phyloP scores from a whole-genome alignment of 1,139 yeast genomes.

The Geotrichum phurueaensis region DNA sequence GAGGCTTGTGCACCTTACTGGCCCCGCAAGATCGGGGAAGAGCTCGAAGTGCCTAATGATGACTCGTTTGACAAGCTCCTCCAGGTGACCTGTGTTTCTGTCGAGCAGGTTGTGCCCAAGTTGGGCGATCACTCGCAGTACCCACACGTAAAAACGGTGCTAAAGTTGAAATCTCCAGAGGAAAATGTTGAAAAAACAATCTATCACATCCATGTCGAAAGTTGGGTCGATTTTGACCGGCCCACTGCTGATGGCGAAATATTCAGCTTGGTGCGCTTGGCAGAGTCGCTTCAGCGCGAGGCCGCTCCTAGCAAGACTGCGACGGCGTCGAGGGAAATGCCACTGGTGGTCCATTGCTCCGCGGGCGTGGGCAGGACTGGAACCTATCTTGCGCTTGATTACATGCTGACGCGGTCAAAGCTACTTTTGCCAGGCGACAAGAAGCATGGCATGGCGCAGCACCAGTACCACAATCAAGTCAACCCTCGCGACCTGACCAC shows the following conservation, averaged over 20 bases:
- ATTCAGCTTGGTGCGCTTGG: conserved; percentile 31
- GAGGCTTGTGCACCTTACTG: conserved; percentile 75
- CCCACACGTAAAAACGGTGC: conserved; percentile 5
- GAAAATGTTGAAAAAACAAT: conserved; percentile 30
- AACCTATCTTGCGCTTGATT: conserved; percentile 65
- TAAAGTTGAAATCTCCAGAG: conserved; percentile 6
- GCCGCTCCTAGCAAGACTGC: background rate
- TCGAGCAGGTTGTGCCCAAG: background rate
- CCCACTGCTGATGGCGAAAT: conserved; percentile 42
- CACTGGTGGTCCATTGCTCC: conserved; percentile 62
- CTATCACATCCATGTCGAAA: conserved; percentile 47
- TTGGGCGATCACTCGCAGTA: conserved; percentile 2
- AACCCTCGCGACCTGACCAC: conserved; percentile 7
- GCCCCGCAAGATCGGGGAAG: conserved; percentile 40
- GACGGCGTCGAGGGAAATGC: conserved; percentile 25
- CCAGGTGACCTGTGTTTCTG: conserved; percentile 15
- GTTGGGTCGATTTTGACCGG: conserved; percentile 54
- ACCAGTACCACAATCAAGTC: background rate
- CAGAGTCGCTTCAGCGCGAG: conserved; percentile 24
- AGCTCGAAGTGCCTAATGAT: conserved; percentile 16
- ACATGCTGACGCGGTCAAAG: conserved; percentile 34
- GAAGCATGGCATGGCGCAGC: background rate
- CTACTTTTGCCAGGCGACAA: conserved; percentile 1
- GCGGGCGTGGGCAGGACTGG: conserved; percentile 88
- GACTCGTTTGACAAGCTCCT: conserved; percentile 19